Evolutionary conservation across 441 rosid species (phyloP).

Genomic region (Capsella rubella): DNA sequence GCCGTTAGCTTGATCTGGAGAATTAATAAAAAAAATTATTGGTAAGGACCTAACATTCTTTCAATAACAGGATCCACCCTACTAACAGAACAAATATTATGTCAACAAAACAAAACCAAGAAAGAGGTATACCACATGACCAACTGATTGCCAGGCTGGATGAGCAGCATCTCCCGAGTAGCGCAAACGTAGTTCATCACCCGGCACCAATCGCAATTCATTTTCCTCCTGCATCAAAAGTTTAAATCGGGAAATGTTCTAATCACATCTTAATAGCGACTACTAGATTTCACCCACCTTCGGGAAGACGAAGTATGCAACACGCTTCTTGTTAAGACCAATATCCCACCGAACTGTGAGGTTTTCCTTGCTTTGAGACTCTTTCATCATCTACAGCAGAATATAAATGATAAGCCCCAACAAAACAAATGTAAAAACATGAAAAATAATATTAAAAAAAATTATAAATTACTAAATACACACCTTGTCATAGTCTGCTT

Average conservation of each 20-base stretch:
- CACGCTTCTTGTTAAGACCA: conserved; percentile 96
- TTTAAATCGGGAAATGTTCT: conserved; percentile 32
- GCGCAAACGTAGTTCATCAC: conserved; percentile 94
- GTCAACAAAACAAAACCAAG: conserved; percentile 24
- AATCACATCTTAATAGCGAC: conserved; percentile 19
- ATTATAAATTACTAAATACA: conserved; percentile 25
- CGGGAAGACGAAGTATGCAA: conserved; percentile 96
- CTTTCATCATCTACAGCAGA: conserved; percentile 93
- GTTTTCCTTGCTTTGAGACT: conserved; percentile 99
- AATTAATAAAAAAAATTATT: conserved; percentile 8
- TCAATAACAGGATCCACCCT: conserved; percentile 16
- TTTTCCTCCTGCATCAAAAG: conserved; percentile 83
- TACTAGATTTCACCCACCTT: conserved; percentile 61
- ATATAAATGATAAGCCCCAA: conserved; percentile 33
- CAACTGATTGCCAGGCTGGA: conserved; percentile 99
- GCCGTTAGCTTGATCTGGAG: conserved; percentile 95
- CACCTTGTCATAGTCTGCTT: conserved; percentile 99
- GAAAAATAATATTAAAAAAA: conserved; percentile 6
- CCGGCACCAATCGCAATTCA: conserved; percentile 95
- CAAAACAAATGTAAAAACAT: background rate
- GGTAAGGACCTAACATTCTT: conserved; percentile 12
- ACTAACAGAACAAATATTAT: conserved; percentile 6
- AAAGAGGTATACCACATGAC: conserved; percentile 86
- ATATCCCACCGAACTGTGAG: conserved; percentile 97
- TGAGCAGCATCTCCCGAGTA: conserved; percentile 98